phyloP scores from a whole-genome alignment of 306 rosid genomes.

The Gillenia trifoliata region DNA sequence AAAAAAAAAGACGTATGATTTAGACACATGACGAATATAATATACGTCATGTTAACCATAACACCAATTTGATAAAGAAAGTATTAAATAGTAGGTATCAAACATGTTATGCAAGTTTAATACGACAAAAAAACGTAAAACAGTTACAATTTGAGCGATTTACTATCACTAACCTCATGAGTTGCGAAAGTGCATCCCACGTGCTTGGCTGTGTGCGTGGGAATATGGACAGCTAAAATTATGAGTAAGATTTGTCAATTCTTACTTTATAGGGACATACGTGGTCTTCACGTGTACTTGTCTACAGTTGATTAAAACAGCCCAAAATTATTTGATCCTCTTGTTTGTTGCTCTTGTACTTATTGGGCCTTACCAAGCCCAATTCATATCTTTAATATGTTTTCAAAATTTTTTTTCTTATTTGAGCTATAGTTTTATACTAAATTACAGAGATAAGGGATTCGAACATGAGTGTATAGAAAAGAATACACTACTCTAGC shows the following conservation, averaged over 20 bases:
- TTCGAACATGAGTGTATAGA: no score
- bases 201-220: slow-evolving; percentile 4
- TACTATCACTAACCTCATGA: background rate
- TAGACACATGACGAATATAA: no score
- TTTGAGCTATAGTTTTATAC: no score
- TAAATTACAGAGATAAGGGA: no score
- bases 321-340: background rate
- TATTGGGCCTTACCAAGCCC: background rate
- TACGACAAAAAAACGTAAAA: background rate
- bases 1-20: no score
- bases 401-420: no score
- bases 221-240: slow-evolving; percentile 11
- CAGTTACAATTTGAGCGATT: background rate
- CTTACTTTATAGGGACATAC: background rate
- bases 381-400: background rate
- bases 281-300: slow-evolving; percentile 42
- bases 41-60: background rate
- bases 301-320: background rate
- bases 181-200: background rate
- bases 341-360: background rate
- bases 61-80: no score
- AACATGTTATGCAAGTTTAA: background rate
- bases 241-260: slow-evolving; percentile 1
- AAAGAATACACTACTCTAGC: no score
- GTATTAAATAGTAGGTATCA: background rate